Conservation (phyloP, 2,329 filamentous ascomycete species). For the Paraphoma sp. region DNA sequence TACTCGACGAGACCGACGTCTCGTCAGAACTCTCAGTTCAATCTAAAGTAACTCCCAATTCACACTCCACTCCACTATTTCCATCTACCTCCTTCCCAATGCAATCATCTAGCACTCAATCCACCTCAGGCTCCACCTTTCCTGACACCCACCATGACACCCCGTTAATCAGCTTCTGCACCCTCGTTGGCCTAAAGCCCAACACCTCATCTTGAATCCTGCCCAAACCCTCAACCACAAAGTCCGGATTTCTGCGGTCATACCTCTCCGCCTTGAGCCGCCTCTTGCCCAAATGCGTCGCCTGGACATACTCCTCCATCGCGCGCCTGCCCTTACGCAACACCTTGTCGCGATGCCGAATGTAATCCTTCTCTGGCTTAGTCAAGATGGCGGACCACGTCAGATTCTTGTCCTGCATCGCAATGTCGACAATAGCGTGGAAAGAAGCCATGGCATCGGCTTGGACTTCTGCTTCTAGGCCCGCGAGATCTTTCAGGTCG, state of each 20-base stretch:
- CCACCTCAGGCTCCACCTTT: no score
- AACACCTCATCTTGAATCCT: neutral
- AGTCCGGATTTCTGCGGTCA: slow-evolving; percentile 7
- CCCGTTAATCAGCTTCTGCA: no score
- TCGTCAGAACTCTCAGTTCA: no score
- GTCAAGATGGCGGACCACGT: slow-evolving; percentile 1
- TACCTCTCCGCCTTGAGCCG: slow-evolving; percentile 9
- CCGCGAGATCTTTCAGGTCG: slow-evolving; percentile 2
- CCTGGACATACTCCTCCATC: slow-evolving; percentile 3
- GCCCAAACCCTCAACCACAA: neutral
- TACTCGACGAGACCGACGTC: no score
- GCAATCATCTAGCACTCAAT: no score
- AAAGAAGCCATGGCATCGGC: slow-evolving; percentile 3
- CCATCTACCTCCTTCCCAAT: no score
- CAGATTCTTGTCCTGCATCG: slow-evolving; percentile 4
- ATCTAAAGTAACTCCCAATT: no score
- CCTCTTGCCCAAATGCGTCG: slow-evolving; percentile 4
- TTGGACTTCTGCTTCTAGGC: neutral
- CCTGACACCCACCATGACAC: no score
- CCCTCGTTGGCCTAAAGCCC: neutral
- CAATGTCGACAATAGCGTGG: slow-evolving; percentile 3
- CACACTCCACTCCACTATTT: no score
- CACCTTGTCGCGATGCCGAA: slow-evolving; percentile 4
- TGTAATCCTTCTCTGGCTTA: slow-evolving; percentile 1
- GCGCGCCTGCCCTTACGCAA: slow-evolving; percentile 2